Percentiles rank a stretch among this genome's conserved stretches.
Evolutionary conservation across 495 filamentous ascomycete species (phyloP).

Genomic region (Lichina pygmaea): DNA sequence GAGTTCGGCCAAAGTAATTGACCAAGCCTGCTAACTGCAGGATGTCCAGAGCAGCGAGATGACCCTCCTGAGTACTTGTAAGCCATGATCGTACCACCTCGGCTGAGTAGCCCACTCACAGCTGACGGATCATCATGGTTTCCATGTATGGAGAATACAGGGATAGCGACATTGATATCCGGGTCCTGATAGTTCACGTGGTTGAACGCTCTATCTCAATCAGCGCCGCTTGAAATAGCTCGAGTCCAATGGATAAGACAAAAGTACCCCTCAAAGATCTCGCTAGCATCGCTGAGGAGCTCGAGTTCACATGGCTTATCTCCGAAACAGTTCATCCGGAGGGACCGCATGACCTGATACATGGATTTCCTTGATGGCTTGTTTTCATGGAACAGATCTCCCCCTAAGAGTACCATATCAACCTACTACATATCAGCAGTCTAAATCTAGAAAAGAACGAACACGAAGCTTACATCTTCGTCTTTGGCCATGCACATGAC

Average conservation of each 20-base stretch:
- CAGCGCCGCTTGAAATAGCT: neutral
- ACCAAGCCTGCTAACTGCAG: slow-evolving; percentile 73
- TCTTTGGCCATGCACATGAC: slow-evolving; percentile 75
- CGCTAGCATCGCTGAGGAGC: slow-evolving; percentile 73
- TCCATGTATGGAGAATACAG: slow-evolving; percentile 94
- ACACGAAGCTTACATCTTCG: slow-evolving; percentile 29
- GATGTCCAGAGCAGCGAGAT: slow-evolving; percentile 69
- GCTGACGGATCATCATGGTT: slow-evolving; percentile 97
- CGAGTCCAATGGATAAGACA: neutral
- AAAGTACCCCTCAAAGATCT: slow-evolving; percentile 44
- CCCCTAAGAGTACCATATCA: slow-evolving; percentile 87
- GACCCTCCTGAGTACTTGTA: slow-evolving; percentile 33
- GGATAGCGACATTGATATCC: slow-evolving; percentile 92
- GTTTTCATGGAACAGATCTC: slow-evolving; percentile 96
- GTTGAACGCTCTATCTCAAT: slow-evolving; percentile 32
- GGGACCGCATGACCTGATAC: slow-evolving; percentile 87
- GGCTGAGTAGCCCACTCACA: slow-evolving; percentile 6
- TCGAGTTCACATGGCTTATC: slow-evolving; percentile 90
- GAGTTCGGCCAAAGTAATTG: slow-evolving; percentile 87
- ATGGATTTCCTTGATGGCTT: slow-evolving; percentile 88
- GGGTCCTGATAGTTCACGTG: slow-evolving; percentile 96
- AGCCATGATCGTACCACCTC: neutral
- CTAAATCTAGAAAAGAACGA: neutral
- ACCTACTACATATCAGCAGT: slow-evolving; percentile 13
- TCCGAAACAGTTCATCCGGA: slow-evolving; percentile 80